Percentiles rank a stretch among this genome's conserved stretches.
Conservation (phyloP, 768 basidiomycete species). For the Naganishia kalamii region DNA sequence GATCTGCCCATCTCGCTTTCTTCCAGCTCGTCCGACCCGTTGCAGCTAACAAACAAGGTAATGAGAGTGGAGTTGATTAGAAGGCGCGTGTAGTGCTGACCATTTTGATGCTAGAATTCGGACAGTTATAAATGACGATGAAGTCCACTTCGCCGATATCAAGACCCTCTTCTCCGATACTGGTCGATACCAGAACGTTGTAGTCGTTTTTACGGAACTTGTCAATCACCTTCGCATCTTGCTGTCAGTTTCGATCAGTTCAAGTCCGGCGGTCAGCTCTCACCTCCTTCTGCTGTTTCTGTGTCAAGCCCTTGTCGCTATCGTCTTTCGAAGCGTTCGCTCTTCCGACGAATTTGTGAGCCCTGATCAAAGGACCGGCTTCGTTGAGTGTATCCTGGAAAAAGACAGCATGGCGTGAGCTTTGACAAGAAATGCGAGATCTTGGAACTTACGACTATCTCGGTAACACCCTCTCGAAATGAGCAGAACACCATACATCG, state of each 20-base stretch:
- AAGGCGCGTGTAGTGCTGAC: constrained; percentile 50
- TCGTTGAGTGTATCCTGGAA: constrained; percentile 59
- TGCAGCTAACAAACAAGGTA: constrained; percentile 61
- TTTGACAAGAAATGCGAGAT: background rate
- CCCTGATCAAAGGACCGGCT: constrained; percentile 70
- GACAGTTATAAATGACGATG: constrained; percentile 92
- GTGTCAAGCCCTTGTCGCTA: constrained; percentile 74
- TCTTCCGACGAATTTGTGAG: constrained; percentile 79
- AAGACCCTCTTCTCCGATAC: constrained; percentile 94
- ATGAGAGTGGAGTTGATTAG: background rate
- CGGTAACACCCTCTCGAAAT: constrained; percentile 83
- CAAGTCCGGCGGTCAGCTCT: too few species aligned
- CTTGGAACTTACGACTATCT: constrained; percentile 59
- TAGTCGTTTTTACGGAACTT: constrained; percentile 79
- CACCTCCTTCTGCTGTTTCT: constrained; percentile 86
- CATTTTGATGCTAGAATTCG: constrained; percentile 94
- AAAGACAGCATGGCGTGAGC: background rate
- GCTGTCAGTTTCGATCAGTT: too few species aligned
- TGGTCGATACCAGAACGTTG: constrained; percentile 91
- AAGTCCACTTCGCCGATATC: constrained; percentile 97
- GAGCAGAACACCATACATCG: constrained; percentile 91
- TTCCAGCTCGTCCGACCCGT: constrained; percentile 89
- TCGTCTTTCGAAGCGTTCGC: constrained; percentile 63
- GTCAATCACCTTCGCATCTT: constrained; percentile 79
- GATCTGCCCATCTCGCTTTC: constrained; percentile 81